phyloP scores from a whole-genome alignment of 192 early-diverging fungal species.

The Phycomyces nitens region DNA sequence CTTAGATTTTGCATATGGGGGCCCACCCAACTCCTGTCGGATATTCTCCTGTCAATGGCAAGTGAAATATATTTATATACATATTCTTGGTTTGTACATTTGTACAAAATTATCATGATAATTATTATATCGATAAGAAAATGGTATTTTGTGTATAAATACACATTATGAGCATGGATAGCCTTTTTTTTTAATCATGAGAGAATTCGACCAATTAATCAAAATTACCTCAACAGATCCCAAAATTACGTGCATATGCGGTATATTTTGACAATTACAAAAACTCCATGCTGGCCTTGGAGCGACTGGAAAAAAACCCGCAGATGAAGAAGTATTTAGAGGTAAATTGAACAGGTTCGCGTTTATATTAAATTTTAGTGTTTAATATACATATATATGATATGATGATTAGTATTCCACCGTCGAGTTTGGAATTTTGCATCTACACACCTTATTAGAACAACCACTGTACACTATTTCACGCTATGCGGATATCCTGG shows the following conservation, averaged over 20 bases:
- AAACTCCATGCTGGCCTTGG: slow-evolving; percentile 9
- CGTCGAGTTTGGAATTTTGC: background rate
- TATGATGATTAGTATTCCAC: background rate
- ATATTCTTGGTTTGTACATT: too few relatives aligned
- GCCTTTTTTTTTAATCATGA: too few relatives aligned
- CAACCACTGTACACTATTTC: slow-evolving; percentile 1
- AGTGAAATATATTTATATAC: too few relatives aligned
- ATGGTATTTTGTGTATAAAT: too few relatives aligned
- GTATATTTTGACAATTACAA: slow-evolving; percentile 17
- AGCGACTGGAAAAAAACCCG: slow-evolving; percentile 9
- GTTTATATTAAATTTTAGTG: too few relatives aligned
- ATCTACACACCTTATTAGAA: background rate
- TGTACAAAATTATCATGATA: too few relatives aligned
- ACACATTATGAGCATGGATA: too few relatives aligned
- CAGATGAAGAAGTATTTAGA: too few relatives aligned
- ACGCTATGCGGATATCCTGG: slow-evolving; percentile 3
- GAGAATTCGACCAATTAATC: too few relatives aligned
- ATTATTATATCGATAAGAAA: too few relatives aligned
- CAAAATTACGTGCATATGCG: slow-evolving; percentile 15
- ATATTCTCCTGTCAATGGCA: slow-evolving; percentile 11
- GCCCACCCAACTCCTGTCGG: slow-evolving; percentile 19
- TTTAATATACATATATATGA: too few relatives aligned
- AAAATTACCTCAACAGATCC: slow-evolving; percentile 8
- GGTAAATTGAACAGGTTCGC: too few relatives aligned
- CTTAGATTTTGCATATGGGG: slow-evolving; percentile 23